A percentile compares a stretch with the other conserved stretches of the same genome.
Conservation (phyloP, 495 filamentous ascomycete species). For the Cercophora newfieldiana region DNA sequence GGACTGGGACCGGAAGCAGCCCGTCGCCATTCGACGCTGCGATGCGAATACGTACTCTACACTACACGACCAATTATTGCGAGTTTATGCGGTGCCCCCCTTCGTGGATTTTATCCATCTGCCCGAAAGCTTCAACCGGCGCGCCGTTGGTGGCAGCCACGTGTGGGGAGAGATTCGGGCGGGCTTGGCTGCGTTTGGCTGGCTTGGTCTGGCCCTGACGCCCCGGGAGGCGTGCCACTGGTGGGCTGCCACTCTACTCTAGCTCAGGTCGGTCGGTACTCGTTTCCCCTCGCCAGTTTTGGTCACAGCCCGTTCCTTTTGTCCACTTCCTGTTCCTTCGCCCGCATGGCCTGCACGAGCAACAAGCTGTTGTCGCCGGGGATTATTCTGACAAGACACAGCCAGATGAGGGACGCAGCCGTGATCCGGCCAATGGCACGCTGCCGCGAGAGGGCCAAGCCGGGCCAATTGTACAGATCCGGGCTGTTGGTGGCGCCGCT, state of each 20-base stretch:
- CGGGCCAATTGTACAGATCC: constrained; percentile 35
- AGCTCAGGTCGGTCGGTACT: too few relatives aligned
- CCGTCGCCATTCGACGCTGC: too few relatives aligned
- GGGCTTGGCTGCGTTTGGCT: constrained; percentile 16
- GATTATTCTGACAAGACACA: constrained; percentile 9
- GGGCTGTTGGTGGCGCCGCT: constrained; percentile 28
- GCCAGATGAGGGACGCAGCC: neutral
- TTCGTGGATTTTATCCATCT: constrained; percentile 31
- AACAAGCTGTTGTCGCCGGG: too few relatives aligned
- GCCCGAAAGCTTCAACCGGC: constrained; percentile 35
- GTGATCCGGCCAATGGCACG: constrained; percentile 17
- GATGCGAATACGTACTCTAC: neutral
- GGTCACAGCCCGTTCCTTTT: neutral
- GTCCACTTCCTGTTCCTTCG: neutral
- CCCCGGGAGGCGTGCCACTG: neutral
- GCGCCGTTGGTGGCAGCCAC: constrained; percentile 34
- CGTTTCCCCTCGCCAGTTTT: neutral
- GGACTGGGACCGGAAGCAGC: too few relatives aligned
- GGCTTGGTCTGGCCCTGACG: neutral
- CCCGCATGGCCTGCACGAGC: too few relatives aligned
- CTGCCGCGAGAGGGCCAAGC: constrained; percentile 26
- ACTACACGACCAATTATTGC: too few relatives aligned
- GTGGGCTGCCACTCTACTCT: too few relatives aligned
- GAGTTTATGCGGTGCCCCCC: constrained; percentile 3
- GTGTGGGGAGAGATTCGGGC: constrained; percentile 27